Percentiles rank a stretch among this genome's conserved stretches.
Conservation (phyloP, 2,329 filamentous ascomycete species). For the Aureobasidium sp. region DNA sequence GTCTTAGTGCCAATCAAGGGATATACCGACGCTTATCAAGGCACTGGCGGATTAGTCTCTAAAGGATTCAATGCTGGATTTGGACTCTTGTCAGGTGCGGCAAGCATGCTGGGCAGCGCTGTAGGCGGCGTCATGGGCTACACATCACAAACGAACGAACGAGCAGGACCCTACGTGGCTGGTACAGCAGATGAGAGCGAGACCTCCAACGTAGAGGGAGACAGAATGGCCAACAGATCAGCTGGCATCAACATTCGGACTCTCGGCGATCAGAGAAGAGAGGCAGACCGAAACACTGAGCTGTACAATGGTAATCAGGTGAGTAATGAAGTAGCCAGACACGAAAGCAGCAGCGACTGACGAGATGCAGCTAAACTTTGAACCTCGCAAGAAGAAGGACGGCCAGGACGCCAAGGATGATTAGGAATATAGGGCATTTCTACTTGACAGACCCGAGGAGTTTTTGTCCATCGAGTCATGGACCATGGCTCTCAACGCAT, state of each 20-base stretch:
- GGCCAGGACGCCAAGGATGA: slow-evolving; percentile 36
- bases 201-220: slow-evolving; percentile 16
- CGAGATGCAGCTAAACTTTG: slow-evolving; percentile 52
- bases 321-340: slow-evolving; percentile 32
- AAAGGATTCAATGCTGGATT: slow-evolving; percentile 26
- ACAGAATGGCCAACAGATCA: slow-evolving; percentile 16
- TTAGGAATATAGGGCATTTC: not conserved
- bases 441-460: too few species aligned
- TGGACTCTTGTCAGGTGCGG: slow-evolving; percentile 27
- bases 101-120: slow-evolving; percentile 26
- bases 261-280: slow-evolving; percentile 35
- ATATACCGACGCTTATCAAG: slow-evolving; percentile 50
- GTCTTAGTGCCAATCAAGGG: slow-evolving; percentile 65
- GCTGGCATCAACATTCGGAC: slow-evolving; percentile 34
- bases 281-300: slow-evolving; percentile 46
- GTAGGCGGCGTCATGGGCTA: slow-evolving; percentile 19
- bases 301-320: slow-evolving; percentile 91
- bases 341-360: slow-evolving; percentile 5
- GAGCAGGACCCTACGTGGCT: slow-evolving; percentile 18
- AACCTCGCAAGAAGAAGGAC: slow-evolving; percentile 50
- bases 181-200: slow-evolving; percentile 19
- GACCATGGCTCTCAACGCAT: not conserved
- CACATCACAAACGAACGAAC: slow-evolving; percentile 4
- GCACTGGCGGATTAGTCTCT: slow-evolving; percentile 21
- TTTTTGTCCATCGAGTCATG: not conserved